Evolutionary conservation across 2,329 filamentous ascomycete species (phyloP).

Genomic region (Pseudogymnoascus sp.): DNA sequence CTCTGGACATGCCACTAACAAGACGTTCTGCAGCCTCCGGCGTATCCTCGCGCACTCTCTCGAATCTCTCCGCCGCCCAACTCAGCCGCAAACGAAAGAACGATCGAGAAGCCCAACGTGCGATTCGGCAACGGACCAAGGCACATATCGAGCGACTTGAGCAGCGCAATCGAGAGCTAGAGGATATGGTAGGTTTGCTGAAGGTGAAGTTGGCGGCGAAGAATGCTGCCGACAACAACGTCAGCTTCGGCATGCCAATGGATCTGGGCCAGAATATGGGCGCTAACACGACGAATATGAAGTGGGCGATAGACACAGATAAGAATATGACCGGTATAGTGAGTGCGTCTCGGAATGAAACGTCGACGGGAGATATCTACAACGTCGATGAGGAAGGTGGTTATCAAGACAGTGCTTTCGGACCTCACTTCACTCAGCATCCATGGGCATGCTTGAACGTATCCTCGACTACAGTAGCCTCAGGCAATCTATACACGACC

Average conservation of each 20-base stretch:
- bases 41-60: constrained; percentile 58
- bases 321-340: background rate
- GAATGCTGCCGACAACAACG: background rate
- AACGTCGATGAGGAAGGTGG: background rate
- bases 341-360: background rate
- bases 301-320: background rate
- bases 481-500: background rate
- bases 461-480: background rate
- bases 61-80: constrained; percentile 79
- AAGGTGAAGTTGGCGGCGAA: background rate
- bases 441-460: background rate
- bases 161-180: constrained; percentile 23
- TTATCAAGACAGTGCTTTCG: background rate
- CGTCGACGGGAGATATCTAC: background rate
- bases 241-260: background rate
- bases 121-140: constrained; percentile 78
- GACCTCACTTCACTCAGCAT: background rate
- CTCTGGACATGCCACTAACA: background rate
- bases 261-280: background rate
- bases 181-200: constrained; percentile 18
- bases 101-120: constrained; percentile 82
- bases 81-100: constrained; percentile 84
- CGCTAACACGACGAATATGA: background rate
- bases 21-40: constrained; percentile 17
- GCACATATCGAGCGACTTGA: constrained; percentile 57